phyloP scores from a whole-genome alignment of 2,329 filamentous ascomycete species.

The Bipolaris victoriae region DNA sequence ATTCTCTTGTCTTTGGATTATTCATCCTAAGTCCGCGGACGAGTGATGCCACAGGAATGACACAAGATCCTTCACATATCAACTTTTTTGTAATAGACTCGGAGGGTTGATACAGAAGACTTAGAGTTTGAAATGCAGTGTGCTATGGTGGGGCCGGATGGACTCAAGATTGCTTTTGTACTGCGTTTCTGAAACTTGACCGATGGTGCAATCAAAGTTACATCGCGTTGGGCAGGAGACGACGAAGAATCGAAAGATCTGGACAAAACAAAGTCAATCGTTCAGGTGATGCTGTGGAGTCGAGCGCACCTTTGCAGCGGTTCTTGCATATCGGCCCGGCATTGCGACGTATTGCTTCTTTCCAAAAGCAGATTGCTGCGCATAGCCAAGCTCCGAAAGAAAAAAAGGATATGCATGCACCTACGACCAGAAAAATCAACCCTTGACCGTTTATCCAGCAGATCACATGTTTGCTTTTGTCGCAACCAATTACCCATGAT shows the following conservation, averaged over 20 bases:
- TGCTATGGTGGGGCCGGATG: neutral
- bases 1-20: neutral
- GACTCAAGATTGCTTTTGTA: constrained; percentile 2
- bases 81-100: neutral
- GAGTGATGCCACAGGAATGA: neutral
- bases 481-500: neutral
- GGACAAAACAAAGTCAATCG: neutral
- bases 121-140: neutral
- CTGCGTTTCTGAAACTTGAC: neutral
- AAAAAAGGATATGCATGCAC: neutral
- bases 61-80: neutral
- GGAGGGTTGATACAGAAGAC: neutral
- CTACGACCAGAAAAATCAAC: neutral
- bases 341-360: constrained; percentile 1
- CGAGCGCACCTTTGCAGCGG: neutral
- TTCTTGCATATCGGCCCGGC: neutral
- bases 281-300: neutral
- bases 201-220: neutral
- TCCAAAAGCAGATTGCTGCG: constrained; percentile 4
- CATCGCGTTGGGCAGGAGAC: neutral
- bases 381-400: constrained; percentile 1
- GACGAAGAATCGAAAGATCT: neutral
- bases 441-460: neutral
- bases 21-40: neutral
- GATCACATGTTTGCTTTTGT: neutral